These are phyloP conservation scores for Solanum paucissectum DNA, from an alignment of 257 asterid species.

Conservation along the genomic window DNA sequence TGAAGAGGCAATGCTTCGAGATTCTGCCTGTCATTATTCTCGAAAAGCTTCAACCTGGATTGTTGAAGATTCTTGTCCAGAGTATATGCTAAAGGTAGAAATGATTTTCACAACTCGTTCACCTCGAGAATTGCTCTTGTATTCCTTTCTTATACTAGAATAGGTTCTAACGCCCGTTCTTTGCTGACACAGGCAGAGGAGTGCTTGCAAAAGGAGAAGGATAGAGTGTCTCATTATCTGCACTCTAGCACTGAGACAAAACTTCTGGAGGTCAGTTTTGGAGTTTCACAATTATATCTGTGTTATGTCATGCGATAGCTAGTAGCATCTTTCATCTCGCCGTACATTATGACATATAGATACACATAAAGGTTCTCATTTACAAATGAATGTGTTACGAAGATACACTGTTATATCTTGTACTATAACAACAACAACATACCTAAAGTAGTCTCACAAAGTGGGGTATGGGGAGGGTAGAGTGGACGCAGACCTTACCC, in stretches of 20 bases:
- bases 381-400: not conserved
- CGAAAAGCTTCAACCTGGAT: slow-evolving; percentile 65
- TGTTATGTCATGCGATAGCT: not conserved
- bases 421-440: not conserved
- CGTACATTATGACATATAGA: not conserved
- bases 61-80: slow-evolving; percentile 55
- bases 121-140: not conserved
- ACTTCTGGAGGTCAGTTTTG: slow-evolving; percentile 48
- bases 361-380: not conserved
- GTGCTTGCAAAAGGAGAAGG: slow-evolving; percentile 44
- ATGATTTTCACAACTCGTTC: not conserved
- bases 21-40: slow-evolving; percentile 49
- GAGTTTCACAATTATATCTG: slow-evolving; percentile 7
- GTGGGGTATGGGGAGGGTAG: not conserved
- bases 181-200: slow-evolving; percentile 45
- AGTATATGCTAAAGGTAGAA: slow-evolving; percentile 41
- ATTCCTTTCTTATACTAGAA: not conserved
- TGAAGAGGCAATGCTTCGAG: slow-evolving; percentile 43
- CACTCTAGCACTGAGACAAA: slow-evolving; percentile 45
- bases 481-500: not conserved
- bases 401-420: not conserved
- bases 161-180: slow-evolving; percentile 1
- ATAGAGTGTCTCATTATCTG: slow-evolving; percentile 46
- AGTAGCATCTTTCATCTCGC: not conserved
- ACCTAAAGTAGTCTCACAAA: not conserved